Percentiles rank a stretch among this genome's conserved stretches.
These are phyloP conservation scores for Acer campestre DNA, from an alignment of 345 rosid species.

Conservation along the genomic window DNA sequence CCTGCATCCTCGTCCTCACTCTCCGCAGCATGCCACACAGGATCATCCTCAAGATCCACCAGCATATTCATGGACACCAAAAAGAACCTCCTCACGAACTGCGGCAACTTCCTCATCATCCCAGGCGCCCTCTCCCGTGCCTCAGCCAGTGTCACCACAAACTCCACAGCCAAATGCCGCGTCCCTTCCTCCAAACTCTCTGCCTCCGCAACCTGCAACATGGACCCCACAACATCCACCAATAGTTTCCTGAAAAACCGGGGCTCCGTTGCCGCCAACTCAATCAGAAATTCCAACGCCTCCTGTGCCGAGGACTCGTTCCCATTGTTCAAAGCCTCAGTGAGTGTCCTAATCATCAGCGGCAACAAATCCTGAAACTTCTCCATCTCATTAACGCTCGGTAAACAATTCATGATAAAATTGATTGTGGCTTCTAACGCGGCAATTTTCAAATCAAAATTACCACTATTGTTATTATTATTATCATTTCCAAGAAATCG, in stretches of 20 bases:
- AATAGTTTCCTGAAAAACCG: conserved; percentile 59
- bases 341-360: conserved; percentile 60
- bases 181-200: conserved; percentile 72
- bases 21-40: conserved; percentile 63
- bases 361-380: conserved; percentile 68
- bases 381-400: conserved; percentile 45
- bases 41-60: conserved; percentile 69
- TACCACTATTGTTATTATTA: conserved; percentile 3
- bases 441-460: conserved; percentile 52
- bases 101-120: conserved; percentile 78
- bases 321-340: conserved; percentile 61
- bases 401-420: conserved; percentile 57
- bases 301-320: conserved; percentile 70
- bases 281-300: conserved; percentile 65
- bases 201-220: conserved; percentile 75
- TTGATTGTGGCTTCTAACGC: conserved; percentile 55
- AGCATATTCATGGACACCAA: conserved; percentile 58
- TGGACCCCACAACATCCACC: conserved; percentile 65
- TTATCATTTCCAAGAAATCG: conserved; percentile 39
- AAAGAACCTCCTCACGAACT: conserved; percentile 62
- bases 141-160: conserved; percentile 64
- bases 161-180: conserved; percentile 61
- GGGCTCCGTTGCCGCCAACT: conserved; percentile 69
- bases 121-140: conserved; percentile 79
- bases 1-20: conserved; percentile 68